Percentiles rank a stretch among this genome's conserved stretches.
These are phyloP conservation scores for Nicotiana tabacum DNA, from an alignment of 257 asterid genomes.

Conservation along the genomic window DNA sequence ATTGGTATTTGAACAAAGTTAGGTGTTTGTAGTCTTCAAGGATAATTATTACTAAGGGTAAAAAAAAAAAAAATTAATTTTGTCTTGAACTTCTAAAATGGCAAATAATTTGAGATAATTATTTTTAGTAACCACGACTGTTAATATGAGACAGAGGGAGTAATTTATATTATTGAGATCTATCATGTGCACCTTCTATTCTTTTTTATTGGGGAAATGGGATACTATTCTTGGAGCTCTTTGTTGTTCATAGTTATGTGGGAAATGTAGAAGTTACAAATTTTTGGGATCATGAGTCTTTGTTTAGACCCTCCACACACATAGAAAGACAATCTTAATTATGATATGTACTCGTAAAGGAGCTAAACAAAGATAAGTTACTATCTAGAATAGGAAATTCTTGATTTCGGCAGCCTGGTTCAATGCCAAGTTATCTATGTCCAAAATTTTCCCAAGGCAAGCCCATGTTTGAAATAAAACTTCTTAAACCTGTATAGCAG, in stretches of 20 bases:
- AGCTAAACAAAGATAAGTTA: not conserved
- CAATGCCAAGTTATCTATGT: not conserved
- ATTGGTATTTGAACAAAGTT: too few relatives aligned
- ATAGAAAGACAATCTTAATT: not conserved
- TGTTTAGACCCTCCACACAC: not conserved
- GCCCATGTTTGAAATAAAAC: not conserved
- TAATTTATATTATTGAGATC: not conserved
- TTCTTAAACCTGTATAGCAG: too few relatives aligned
- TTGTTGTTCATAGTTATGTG: not conserved
- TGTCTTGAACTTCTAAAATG: too few relatives aligned
- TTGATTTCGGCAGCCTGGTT: not conserved
- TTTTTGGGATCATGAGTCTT: not conserved
- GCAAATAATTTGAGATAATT: too few relatives aligned
- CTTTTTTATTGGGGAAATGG: not conserved
- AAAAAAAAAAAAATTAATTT: too few relatives aligned
- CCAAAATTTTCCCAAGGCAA: not conserved
- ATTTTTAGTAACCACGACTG: too few relatives aligned
- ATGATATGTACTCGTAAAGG: not conserved
- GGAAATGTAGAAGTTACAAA: not conserved
- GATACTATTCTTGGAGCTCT: not conserved
- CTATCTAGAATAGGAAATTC: not conserved
- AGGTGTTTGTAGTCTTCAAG: too few relatives aligned
- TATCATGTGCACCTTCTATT: not conserved
- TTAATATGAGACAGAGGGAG: too few relatives aligned
- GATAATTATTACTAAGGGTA: too few relatives aligned